Evolutionary conservation across 345 rosid species (phyloP).

Genomic region (Lepidium sativum): DNA sequence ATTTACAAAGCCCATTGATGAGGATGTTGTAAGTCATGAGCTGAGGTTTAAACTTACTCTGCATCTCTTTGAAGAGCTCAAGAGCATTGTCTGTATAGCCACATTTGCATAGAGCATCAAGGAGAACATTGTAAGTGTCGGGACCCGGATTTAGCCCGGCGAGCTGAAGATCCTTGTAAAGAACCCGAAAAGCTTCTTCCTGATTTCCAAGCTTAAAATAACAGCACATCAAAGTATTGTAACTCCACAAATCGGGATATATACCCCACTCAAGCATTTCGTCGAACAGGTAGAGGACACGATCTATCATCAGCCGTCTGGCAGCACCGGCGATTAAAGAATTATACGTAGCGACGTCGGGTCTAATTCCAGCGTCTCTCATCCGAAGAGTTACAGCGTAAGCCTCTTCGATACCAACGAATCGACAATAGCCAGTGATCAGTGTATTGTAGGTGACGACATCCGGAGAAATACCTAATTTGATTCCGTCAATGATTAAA

Average conservation of each 20-base stretch:
- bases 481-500: constrained; percentile 49
- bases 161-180: constrained; percentile 31
- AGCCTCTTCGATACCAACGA: constrained; percentile 52
- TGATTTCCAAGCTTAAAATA: constrained; percentile 57
- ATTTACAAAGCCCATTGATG: constrained; percentile 66
- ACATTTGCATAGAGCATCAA: constrained; percentile 75
- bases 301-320: constrained; percentile 29
- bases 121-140: constrained; percentile 56
- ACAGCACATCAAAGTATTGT: constrained; percentile 73
- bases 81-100: constrained; percentile 48
- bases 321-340: constrained; percentile 65
- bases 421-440: constrained; percentile 53
- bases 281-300: constrained; percentile 55
- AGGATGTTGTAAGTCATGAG: constrained; percentile 65
- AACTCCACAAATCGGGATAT: constrained; percentile 74
- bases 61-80: constrained; percentile 42
- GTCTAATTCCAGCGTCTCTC: constrained; percentile 56
- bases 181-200: constrained; percentile 53
- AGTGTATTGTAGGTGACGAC: constrained; percentile 75
- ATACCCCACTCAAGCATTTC: constrained; percentile 66
- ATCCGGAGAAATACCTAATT: constrained; percentile 70
- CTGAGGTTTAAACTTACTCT: constrained; percentile 45
- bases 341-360: constrained; percentile 57
- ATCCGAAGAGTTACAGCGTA: constrained; percentile 50
- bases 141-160: constrained; percentile 30